Percentiles rank a stretch among this genome's conserved stretches.
These are phyloP conservation scores for Aspergillus pseudoglaucus DNA, from an alignment of 2,329 filamentous ascomycete species.

Conservation along the genomic window DNA sequence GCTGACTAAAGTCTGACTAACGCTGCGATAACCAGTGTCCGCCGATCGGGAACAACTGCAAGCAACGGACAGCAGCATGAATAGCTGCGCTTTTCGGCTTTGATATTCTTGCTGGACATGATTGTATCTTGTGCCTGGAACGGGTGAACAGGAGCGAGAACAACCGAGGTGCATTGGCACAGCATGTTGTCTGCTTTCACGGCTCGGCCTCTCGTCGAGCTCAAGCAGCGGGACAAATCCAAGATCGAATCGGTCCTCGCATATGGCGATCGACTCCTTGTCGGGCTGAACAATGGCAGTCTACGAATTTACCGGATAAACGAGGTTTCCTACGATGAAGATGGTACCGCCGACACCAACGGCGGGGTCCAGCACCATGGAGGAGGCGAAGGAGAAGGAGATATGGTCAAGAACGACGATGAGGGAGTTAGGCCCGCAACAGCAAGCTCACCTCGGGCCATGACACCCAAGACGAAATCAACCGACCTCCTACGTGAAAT, in stretches of 20 bases:
- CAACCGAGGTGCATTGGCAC: conserved; percentile 9
- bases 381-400: conserved; percentile 8
- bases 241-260: conserved; percentile 94
- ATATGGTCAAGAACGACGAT: conserved; percentile 10
- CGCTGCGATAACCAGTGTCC: conserved; percentile 4
- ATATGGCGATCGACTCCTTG: conserved; percentile 84
- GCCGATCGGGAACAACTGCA: background rate
- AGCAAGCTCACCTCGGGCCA: conserved; percentile 1
- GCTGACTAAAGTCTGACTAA: conserved; percentile 10
- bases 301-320: conserved; percentile 90
- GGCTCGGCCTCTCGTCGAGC: conserved; percentile 92
- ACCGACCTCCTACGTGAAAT: conserved; percentile 86
- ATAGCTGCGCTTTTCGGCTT: conserved; percentile 1
- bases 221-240: conserved; percentile 89
- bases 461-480: conserved; percentile 42
- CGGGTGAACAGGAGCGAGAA: conserved; percentile 12
- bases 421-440: conserved; percentile 2
- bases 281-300: conserved; percentile 82
- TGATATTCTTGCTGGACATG: conserved; percentile 11
- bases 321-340: conserved; percentile 43
- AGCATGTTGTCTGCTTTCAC: conserved; percentile 94
- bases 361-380: conserved; percentile 21
- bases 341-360: conserved; percentile 23
- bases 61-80: conserved; percentile 8
- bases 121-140: conserved; percentile 6